Evolutionary conservation across 2,329 filamentous ascomycete genomes (phyloP).

Genomic region (Zymoseptoria crescenta): DNA sequence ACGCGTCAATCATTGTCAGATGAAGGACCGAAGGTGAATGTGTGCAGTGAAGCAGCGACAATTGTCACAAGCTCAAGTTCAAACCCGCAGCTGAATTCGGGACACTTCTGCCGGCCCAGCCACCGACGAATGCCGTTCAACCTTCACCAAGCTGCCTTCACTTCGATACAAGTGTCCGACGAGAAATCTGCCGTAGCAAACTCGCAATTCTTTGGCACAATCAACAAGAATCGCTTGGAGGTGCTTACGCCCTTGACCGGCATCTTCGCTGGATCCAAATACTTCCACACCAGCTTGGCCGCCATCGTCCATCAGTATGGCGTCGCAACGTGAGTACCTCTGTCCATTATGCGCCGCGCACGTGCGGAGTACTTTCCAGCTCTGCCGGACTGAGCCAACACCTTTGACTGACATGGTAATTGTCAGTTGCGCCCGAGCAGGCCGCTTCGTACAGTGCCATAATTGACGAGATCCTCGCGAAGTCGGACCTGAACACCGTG

Average conservation of each 20-base stretch:
- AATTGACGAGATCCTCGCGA: constrained; percentile 55
- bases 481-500: constrained; percentile 55
- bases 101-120: neutral
- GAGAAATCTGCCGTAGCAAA: neutral
- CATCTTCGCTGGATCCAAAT: neutral
- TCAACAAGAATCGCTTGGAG: neutral
- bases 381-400: neutral
- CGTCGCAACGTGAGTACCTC: neutral
- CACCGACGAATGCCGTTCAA: neutral
- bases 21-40: neutral
- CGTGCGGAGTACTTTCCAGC: neutral
- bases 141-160: neutral
- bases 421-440: constrained; percentile 25
- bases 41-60: neutral
- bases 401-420: neutral
- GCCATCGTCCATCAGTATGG: neutral
- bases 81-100: neutral
- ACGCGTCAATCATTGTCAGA: neutral
- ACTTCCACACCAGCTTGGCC: neutral
- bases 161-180: neutral
- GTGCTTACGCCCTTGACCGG: neutral
- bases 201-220: neutral
- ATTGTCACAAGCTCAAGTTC: neutral
- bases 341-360: neutral
- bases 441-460: constrained; percentile 42